Evolutionary conservation across 2,329 filamentous ascomycete genomes (phyloP).

Genomic region (Ceratocystiopsis sp.): DNA sequence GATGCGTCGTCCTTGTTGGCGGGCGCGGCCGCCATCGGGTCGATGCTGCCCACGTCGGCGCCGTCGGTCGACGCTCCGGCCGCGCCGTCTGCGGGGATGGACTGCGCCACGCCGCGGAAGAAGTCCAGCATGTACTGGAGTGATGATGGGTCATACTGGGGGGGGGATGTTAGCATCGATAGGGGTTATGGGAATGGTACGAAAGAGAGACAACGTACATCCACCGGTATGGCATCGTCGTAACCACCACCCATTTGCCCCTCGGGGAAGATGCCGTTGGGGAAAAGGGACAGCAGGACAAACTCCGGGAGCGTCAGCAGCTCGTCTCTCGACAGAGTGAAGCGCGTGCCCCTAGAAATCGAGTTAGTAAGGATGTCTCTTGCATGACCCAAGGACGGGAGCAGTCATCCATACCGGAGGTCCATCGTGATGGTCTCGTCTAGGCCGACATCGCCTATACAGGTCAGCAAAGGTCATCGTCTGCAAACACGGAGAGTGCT

Average conservation of each 20-base stretch:
- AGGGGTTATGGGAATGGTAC: not conserved
- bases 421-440: constrained; percentile 95
- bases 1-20: constrained; percentile 56
- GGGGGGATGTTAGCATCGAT: not conserved
- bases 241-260: constrained; percentile 88
- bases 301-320: constrained; percentile 92
- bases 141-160: constrained; percentile 87
- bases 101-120: constrained; percentile 88
- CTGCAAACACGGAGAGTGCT: not conserved
- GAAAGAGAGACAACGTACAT: constrained; percentile 37
- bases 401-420: constrained; percentile 48
- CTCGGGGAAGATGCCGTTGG: constrained; percentile 94
- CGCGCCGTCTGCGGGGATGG: constrained; percentile 55
- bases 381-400: not conserved
- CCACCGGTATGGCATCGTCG: constrained; percentile 87
- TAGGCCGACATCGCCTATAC: constrained; percentile 51
- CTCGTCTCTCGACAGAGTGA: constrained; percentile 88
- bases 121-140: constrained; percentile 99
- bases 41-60: constrained; percentile 48
- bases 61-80: constrained; percentile 27
- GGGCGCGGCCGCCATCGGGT: constrained; percentile 34
- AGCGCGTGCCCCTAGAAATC: constrained; percentile 62
- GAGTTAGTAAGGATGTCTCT: constrained; percentile 2
- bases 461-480: not conserved
- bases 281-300: constrained; percentile 90